These are phyloP conservation scores for Tricholomella constricta DNA, from an alignment of 768 basidiomycete species.

Conservation along the genomic window DNA sequence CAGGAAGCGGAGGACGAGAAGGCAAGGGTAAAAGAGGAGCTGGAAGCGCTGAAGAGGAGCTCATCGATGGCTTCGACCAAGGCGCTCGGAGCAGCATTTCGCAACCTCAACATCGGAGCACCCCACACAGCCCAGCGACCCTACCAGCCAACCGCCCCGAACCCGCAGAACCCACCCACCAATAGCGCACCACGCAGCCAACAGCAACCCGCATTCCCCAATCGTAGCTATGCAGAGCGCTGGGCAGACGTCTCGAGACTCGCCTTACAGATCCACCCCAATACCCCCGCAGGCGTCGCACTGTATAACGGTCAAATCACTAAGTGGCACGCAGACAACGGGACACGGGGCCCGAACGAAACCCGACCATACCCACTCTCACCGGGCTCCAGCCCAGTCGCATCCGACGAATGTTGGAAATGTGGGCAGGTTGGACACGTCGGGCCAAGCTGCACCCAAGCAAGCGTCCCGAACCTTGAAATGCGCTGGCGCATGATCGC, in stretches of 20 bases:
- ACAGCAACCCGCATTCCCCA: not conserved
- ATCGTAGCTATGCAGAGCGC: not conserved
- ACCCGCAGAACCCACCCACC: not conserved
- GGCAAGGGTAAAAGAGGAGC: not conserved
- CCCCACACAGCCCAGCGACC: not conserved
- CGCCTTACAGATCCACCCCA: not conserved
- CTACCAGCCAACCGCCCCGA: not conserved
- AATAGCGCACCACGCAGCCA: not conserved
- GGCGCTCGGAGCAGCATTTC: not conserved
- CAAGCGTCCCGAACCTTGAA: conserved; percentile 12
- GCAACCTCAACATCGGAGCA: not conserved
- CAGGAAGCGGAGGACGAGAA: conserved; percentile 8
- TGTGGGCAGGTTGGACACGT: conserved; percentile 3
- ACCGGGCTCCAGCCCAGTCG: conserved; percentile 22
- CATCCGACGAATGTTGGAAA: conserved; percentile 20
- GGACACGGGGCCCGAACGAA: not conserved
- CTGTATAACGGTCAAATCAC: not conserved
- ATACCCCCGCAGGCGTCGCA: not conserved
- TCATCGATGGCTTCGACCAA: not conserved
- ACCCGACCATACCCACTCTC: conserved; percentile 22
- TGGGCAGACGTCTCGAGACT: not conserved
- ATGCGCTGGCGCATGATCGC: conserved; percentile 14
- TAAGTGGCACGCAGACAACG: not conserved
- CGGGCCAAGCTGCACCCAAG: conserved; percentile 12
- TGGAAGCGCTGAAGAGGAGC: not conserved